Evolutionary conservation across 345 rosid genomes (phyloP), one percentile per base, ranked within the genome.

Genomic region (Syzygium jambos): DNA sequence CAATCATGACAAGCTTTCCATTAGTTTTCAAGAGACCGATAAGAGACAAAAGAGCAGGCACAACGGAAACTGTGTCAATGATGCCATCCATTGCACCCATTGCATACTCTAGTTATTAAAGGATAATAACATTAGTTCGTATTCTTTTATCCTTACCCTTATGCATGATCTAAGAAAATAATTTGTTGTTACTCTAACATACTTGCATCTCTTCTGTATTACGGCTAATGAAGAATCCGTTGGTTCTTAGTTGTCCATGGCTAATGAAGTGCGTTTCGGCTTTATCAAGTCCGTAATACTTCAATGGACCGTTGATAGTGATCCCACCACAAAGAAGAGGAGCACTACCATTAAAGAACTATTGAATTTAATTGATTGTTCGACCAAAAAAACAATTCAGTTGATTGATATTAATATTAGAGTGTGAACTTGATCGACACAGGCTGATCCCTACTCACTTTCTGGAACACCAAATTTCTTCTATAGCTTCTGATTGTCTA

Each of bases 321-420:
- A 94, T 93, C 25, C 96, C 96, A 34, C 92, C 96, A 78, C 98
- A 95, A 4, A 95, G 92, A 52, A 95, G 89, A 6, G 95, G 95
- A 3, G 95, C 98, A 15, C 89, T 91, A 5, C 90, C 88, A 38
- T 93, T 94, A 15, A 94, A 7, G 46, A 43, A 43, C 46, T 43
- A 43, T 7, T 43, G 46, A 43, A 43, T 43, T 43, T 7, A 43
- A 43, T 43, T 43, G 46, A 43, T 43, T 43, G 46, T 43, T 43
- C 46, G 46, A 6, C 46, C 43, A 43, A 43, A 43, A 43, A 43
- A 43, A 43, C 46, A 43, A 43, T 43, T 43, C 46, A 43, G 7
- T 43, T 43, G 46, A 43, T 43, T 43, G 46, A 43, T 43, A 43
- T 43, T 43, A 43, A 43, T 6, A 43, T 43, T 43, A 6, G 46